Evolutionary conservation across 352 stramenopile genomes (phyloP).

Genomic region (Phytophthora sojae): DNA sequence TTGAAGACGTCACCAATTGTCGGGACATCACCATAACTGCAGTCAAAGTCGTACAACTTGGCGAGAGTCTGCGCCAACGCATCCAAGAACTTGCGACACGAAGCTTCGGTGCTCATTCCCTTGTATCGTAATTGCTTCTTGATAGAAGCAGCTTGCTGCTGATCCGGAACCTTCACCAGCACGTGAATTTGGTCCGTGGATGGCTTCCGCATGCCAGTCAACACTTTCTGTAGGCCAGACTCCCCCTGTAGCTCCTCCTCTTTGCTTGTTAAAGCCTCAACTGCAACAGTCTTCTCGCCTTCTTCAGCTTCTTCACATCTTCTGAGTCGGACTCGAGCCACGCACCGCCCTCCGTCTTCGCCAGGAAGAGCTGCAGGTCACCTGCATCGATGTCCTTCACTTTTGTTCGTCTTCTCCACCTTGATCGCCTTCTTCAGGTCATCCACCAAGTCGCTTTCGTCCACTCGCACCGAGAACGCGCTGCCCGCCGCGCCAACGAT

Average conservation of each 20-base stretch:
- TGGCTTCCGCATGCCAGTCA: background rate
- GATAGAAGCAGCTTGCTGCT: constrained; percentile 19
- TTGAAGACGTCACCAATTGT: constrained; percentile 29
- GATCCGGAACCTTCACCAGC: background rate
- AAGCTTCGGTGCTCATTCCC: constrained; percentile 30
- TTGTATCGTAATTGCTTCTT: constrained; percentile 31
- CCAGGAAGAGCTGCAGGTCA: background rate
- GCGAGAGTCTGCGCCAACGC: constrained; percentile 19
- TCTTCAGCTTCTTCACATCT: no score
- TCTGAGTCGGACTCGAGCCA: background rate
- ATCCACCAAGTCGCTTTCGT: no score
- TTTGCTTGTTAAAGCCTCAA: background rate
- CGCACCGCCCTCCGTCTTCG: background rate
- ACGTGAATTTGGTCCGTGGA: background rate
- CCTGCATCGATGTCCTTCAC: background rate
- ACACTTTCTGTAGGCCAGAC: background rate
- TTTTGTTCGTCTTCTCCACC: background rate
- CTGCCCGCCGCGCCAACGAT: no score
- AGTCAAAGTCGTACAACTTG: constrained; percentile 24
- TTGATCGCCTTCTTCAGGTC: background rate
- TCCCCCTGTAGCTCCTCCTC: background rate
- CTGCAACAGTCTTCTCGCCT: no score
- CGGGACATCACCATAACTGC: constrained; percentile 12
- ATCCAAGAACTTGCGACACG: constrained; percentile 32
- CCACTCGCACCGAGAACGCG: no score